A percentile compares a stretch with the other conserved stretches of the same genome.
phyloP scores from a whole-genome alignment of 106 monocot species.

The Phalaenopsis aphrodite region DNA sequence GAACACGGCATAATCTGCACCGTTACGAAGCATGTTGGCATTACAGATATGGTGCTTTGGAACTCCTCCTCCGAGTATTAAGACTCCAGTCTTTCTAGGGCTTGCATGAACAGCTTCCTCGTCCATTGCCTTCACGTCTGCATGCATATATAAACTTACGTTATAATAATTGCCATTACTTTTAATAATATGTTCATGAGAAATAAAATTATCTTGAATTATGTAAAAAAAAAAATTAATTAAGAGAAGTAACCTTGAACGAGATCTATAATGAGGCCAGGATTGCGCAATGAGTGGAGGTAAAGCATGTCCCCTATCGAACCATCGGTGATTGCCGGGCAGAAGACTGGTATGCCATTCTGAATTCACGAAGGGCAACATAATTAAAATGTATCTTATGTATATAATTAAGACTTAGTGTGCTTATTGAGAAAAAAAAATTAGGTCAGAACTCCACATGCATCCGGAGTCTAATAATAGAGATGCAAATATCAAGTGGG shows the following conservation, averaged over 20 bases:
- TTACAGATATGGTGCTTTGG: constrained; percentile 85
- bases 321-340: constrained; percentile 70
- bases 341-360: constrained; percentile 64
- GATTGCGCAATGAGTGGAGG: constrained; percentile 61
- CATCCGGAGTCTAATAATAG: too few species aligned
- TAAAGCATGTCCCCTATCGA: constrained; percentile 79
- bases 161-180: not conserved
- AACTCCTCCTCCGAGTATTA: constrained; percentile 80
- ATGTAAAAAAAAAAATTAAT: too few species aligned
- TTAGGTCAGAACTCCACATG: too few species aligned
- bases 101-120: constrained; percentile 63
- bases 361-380: constrained; percentile 2
- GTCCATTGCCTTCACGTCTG: constrained; percentile 69
- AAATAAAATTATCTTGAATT: too few species aligned
- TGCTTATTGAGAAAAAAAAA: too few species aligned
- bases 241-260: constrained; percentile 46
- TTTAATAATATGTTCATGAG: too few species aligned
- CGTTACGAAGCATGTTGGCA: constrained; percentile 73
- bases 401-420: not conserved
- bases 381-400: not conserved
- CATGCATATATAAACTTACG: not conserved
- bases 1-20: constrained; percentile 77
- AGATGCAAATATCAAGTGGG: too few species aligned
- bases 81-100: constrained; percentile 70
- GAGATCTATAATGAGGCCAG: constrained; percentile 72